Evolutionary conservation across 345 rosid genomes (phyloP), one percentile per base, ranked within the genome.

Genomic region (Camelina neglecta): DNA sequence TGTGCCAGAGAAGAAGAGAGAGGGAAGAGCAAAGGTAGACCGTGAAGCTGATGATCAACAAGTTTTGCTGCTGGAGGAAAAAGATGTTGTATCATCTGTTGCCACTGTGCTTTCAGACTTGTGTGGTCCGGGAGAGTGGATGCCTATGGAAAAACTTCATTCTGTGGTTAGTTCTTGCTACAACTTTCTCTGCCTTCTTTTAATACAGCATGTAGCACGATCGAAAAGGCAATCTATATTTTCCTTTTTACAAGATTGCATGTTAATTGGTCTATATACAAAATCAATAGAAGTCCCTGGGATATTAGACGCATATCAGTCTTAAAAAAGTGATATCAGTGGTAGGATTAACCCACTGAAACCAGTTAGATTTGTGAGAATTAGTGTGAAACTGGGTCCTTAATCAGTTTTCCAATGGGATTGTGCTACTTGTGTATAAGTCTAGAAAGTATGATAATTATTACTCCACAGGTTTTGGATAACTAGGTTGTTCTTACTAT

Each of bases 91-190:
- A 16, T 95, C 99, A 62, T 95, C 98, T 73, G 99, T 92, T 39
- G 98, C 99, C 23, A 95, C 96, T 23, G 97, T 90, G 80, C 92
- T 95, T 38, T 95, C 99, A 4, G 98, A 95, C 84, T 85, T 90
- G 53, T 95, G 99, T 83, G 99, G 99, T 51, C 99, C 99, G 11
- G 97, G 99, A 66, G 97, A 95, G 44, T 95, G 99, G 99, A 95
- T 95, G 98, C 87, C 99, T 8, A 92, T 95, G 99, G 96, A 90
- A 80, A 89, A 85, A 81, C 98, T 95, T 63, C 96, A 95, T 69
- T 57, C 87, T 9, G 87, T 88, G 99, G 99, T 95, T 79, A 79
- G 85, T 76, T 49, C 10, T 53, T 55, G 9, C 45, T 12, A 2
- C 11, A 11, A 12, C 42, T 0, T 36, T 2, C 2, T 67, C 11